These are phyloP conservation scores for Aureobasidium namibiae DNA, from an alignment of 2,329 filamentous ascomycete genomes.

Conservation along the genomic window DNA sequence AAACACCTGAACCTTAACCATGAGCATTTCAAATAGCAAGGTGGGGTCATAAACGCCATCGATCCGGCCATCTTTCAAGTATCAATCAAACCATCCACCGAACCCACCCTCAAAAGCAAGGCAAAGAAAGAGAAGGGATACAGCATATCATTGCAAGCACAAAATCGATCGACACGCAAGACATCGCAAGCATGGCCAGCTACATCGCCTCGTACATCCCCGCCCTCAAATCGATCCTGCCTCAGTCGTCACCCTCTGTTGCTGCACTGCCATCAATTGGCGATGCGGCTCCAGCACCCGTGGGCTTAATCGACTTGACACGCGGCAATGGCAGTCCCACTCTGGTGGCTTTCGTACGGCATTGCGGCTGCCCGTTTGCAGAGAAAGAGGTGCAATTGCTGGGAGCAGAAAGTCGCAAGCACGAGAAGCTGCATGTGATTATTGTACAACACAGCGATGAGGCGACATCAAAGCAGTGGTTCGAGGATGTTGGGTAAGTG, in stretches of 20 bases:
- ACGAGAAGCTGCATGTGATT: constrained; percentile 48
- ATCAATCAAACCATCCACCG: not conserved
- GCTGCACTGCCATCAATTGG: constrained; percentile 13
- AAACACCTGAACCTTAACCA: not conserved
- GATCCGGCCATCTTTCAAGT: not conserved
- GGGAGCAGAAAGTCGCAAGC: constrained; percentile 42
- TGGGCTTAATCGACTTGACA: constrained; percentile 3
- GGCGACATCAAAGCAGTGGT: constrained; percentile 49
- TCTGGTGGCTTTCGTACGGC: constrained; percentile 59
- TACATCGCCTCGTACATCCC: constrained; percentile 4
- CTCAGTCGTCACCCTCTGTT: constrained; percentile 5
- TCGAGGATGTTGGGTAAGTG: constrained; percentile 25
- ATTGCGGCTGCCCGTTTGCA: constrained; percentile 67
- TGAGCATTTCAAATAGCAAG: not conserved
- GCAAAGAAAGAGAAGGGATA: not conserved
- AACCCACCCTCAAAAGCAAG: not conserved
- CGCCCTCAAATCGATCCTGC: constrained; percentile 14
- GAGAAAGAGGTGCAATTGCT: constrained; percentile 41
- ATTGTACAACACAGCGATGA: constrained; percentile 54
- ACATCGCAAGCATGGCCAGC: not conserved
- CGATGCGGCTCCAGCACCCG: constrained; percentile 5
- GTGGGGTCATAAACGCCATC: not conserved
- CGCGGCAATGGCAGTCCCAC: constrained; percentile 38
- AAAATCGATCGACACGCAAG: not conserved
- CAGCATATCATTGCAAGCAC: not conserved